Percentiles rank a stretch among this genome's conserved stretches.
phyloP scores from a whole-genome alignment of 352 stramenopile species.

The Globisporangium camurandrum region DNA sequence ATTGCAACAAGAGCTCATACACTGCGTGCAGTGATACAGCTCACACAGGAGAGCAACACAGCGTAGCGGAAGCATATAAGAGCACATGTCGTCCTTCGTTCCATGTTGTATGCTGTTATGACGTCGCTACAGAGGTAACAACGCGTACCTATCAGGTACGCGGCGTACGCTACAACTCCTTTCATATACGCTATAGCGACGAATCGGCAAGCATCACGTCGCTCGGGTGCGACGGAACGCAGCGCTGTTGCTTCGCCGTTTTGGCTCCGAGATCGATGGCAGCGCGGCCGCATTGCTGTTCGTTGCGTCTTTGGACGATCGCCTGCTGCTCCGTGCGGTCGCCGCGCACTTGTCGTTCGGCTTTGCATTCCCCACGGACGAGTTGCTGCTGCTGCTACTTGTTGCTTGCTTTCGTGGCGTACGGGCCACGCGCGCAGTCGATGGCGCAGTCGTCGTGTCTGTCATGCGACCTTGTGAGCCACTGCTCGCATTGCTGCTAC shows the following conservation, averaged over 20 bases:
- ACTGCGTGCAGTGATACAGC: too few relatives aligned
- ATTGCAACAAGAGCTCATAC: too few relatives aligned
- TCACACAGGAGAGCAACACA: too few relatives aligned
- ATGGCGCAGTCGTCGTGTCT: neutral
- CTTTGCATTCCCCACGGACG: neutral
- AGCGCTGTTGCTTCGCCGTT: conserved; percentile 1
- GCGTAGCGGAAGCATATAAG: too few relatives aligned
- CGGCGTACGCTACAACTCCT: too few relatives aligned
- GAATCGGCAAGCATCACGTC: neutral
- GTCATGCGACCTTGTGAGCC: neutral
- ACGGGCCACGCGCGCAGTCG: neutral
- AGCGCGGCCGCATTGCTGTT: neutral
- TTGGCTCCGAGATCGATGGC: conserved; percentile 3
- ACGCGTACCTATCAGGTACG: too few relatives aligned
- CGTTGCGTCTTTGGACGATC: neutral
- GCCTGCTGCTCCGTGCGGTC: neutral
- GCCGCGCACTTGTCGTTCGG: neutral
- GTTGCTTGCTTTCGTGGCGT: conserved; percentile 1
- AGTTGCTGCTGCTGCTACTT: neutral
- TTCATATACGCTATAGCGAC: too few relatives aligned
- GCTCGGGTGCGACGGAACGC: conserved; percentile 1
- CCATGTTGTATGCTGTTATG: too few relatives aligned
- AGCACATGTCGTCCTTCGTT: too few relatives aligned
- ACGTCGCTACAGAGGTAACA: too few relatives aligned
- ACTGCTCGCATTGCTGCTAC: neutral